phyloP scores from a whole-genome alignment of 2,329 filamentous ascomycete genomes.

The Fusarium pseudoanthophilum region DNA sequence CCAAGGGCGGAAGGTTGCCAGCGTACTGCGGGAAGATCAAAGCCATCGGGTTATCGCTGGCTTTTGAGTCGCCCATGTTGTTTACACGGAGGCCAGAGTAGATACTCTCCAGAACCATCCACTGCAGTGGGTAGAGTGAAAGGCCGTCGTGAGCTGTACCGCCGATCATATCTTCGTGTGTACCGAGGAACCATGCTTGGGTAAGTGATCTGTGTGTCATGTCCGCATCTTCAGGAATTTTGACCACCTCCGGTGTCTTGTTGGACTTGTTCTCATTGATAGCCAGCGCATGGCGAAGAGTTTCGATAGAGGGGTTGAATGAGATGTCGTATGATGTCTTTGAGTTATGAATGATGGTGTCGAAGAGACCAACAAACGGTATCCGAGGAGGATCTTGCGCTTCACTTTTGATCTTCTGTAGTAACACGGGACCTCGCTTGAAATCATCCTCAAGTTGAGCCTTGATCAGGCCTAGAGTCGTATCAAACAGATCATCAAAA shows the following conservation, averaged over 20 bases:
- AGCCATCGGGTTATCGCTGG: conserved; percentile 17
- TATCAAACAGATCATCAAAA: conserved; percentile 38
- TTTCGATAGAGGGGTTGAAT: conserved; percentile 27
- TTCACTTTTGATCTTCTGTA: conserved; percentile 24
- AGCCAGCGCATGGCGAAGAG: conserved; percentile 36
- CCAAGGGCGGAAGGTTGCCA: conserved; percentile 32
- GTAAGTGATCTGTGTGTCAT: conserved; percentile 25
- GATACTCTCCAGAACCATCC: conserved; percentile 41
- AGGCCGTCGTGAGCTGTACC: conserved; percentile 36
- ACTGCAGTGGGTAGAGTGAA: conserved; percentile 40
- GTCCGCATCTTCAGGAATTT: conserved; percentile 11
- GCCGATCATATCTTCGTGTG: conserved; percentile 37
- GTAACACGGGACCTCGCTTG: conserved; percentile 19
- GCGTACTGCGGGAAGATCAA: conserved; percentile 41
- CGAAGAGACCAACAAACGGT: conserved; percentile 41
- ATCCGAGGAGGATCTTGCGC: conserved; percentile 26
- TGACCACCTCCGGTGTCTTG: conserved; percentile 10
- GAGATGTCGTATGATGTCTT: conserved; percentile 34
- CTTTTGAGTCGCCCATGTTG: neutral
- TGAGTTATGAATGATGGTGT: conserved; percentile 20
- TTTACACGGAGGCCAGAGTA: conserved; percentile 21
- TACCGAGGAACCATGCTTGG: conserved; percentile 43
- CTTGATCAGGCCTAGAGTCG: conserved; percentile 33
- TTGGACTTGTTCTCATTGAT: conserved; percentile 37
- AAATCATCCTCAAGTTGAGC: conserved; percentile 39